phyloP scores from a whole-genome alignment of 106 monocot species.

The Xerophyta viscosa region DNA sequence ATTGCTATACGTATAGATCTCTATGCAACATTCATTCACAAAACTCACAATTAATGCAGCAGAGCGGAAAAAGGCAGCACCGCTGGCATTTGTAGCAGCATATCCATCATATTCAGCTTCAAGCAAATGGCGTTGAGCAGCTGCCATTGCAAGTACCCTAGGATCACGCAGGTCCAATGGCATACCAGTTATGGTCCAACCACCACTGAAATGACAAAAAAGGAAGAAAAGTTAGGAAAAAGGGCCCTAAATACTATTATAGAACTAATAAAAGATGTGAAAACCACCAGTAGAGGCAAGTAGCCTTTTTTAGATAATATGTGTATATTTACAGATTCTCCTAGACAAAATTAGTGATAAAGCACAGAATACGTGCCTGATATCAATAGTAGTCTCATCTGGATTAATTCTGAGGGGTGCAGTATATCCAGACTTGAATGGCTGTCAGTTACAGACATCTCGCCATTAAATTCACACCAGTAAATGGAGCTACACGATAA shows the following conservation, averaged over 20 bases:
- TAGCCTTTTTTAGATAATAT: too few species aligned
- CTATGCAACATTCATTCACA: not conserved
- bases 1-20: too few species aligned
- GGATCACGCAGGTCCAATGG: conserved; percentile 67
- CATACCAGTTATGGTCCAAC: conserved; percentile 62
- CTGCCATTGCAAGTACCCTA: conserved; percentile 63
- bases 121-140: conserved; percentile 62
- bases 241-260: too few species aligned
- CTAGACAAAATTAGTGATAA: too few species aligned
- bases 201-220: conserved; percentile 23
- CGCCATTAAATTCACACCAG: too few species aligned
- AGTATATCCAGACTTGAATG: conserved; percentile 66
- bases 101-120: conserved; percentile 87
- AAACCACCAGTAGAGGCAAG: too few species aligned
- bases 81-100: conserved; percentile 70
- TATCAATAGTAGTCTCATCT: conserved; percentile 71
- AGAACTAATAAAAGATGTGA: too few species aligned
- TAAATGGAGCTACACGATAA: too few species aligned
- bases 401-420: conserved; percentile 43
- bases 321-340: too few species aligned
- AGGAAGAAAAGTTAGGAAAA: not conserved
- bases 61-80: conserved; percentile 80
- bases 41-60: conserved; percentile 64
- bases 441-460: conserved; percentile 36
- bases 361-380: conserved; percentile 36